Conservation (phyloP, 768 basidiomycete genomes). For the Termitomyces sp. region DNA sequence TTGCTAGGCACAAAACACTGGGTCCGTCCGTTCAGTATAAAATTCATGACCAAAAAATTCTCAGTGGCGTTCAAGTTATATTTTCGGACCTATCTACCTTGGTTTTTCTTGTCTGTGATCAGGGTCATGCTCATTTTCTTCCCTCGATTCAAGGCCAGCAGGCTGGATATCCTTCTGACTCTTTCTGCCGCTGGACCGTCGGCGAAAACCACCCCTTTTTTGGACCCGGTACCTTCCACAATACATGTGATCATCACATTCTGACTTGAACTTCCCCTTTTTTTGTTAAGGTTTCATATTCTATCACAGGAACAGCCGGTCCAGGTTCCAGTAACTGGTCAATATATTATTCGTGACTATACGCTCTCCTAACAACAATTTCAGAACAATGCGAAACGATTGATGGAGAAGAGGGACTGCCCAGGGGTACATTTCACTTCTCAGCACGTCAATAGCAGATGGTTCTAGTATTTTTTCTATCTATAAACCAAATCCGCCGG, state of each 20-base stretch:
- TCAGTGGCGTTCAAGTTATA: too few species aligned
- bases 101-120: not conserved
- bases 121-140: not conserved
- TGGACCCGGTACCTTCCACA: not conserved
- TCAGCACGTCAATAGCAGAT: too few species aligned
- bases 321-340: not conserved
- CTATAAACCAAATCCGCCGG: not conserved
- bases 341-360: too few species aligned
- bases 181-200: not conserved
- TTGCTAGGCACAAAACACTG: not conserved
- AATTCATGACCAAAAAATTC: not conserved
- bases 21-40: not conserved
- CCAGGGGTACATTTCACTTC: not conserved
- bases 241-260: too few species aligned
- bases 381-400: conserved; percentile 1
- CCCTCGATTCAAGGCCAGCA: not conserved
- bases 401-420: not conserved
- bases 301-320: not conserved
- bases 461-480: not conserved
- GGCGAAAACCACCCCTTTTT: not conserved
- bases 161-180: not conserved
- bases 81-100: not conserved
- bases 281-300: not conserved
- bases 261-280: too few species aligned
- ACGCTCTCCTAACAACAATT: too few species aligned